These are phyloP conservation scores for Fusarium guadeloupense DNA, from an alignment of 2,329 filamentous ascomycete genomes.

Conservation along the genomic window DNA sequence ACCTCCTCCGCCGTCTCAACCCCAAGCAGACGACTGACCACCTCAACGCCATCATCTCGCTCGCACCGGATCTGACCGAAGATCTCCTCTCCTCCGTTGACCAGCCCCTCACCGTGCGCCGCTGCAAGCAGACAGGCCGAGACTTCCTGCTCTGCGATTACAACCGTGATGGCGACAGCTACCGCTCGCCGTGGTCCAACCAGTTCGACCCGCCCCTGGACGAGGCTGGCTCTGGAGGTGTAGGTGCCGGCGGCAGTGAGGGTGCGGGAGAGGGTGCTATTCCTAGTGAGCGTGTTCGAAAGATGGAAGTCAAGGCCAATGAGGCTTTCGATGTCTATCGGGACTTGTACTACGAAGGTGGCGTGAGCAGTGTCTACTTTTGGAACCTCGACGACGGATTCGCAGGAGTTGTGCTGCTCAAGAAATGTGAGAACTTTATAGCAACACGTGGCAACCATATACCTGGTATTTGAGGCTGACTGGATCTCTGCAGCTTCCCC, in stretches of 20 bases:
- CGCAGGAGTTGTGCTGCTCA: conserved; percentile 92
- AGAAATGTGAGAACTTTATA: conserved; percentile 75
- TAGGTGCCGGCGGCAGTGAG: conserved; percentile 64
- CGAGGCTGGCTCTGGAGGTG: conserved; percentile 64
- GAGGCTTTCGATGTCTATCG: conserved; percentile 97
- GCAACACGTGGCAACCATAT: background rate
- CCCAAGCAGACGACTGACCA: conserved; percentile 90
- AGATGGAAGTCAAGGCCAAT: conserved; percentile 94
- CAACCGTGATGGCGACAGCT: conserved; percentile 98
- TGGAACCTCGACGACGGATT: conserved; percentile 99
- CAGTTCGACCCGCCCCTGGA: conserved; percentile 93
- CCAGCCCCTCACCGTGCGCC: conserved; percentile 86
- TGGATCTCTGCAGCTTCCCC: conserved; percentile 64
- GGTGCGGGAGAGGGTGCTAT: conserved; percentile 81
- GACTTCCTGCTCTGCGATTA: conserved; percentile 99
- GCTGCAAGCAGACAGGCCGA: conserved; percentile 87
- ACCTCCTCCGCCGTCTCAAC: conserved; percentile 97
- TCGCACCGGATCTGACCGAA: conserved; percentile 92
- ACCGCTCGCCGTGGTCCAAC: conserved; percentile 98
- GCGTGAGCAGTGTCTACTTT: conserved; percentile 94
- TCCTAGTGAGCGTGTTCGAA: conserved; percentile 88
- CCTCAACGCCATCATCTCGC: conserved; percentile 85
- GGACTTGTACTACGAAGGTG: conserved; percentile 96
- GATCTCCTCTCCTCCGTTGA: conserved; percentile 98
- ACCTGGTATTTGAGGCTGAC: background rate